These are phyloP conservation scores for Paramicrosporidium saccamoebae DNA, from an alignment of 371 early-diverging fungal species.

Conservation along the genomic window DNA sequence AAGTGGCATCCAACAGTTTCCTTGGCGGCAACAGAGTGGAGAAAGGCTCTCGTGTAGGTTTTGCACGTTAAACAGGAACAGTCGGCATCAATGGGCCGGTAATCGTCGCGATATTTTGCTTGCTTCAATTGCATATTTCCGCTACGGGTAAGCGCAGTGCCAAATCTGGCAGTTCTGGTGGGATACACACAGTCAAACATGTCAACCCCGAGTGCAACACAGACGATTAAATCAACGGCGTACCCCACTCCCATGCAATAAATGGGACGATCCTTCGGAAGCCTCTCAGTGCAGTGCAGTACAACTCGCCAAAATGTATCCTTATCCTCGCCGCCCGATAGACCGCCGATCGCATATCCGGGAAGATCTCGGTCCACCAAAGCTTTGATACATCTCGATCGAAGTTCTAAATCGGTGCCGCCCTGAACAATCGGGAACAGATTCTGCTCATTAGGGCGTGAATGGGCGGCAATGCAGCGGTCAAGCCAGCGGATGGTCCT, in stretches of 20 bases:
- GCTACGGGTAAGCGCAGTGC: slow-evolving; percentile 44
- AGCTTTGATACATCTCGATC: slow-evolving; percentile 40
- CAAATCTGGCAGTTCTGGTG: slow-evolving; percentile 81
- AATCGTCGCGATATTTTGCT: slow-evolving; percentile 19
- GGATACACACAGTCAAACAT: slow-evolving; percentile 95
- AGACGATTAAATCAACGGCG: slow-evolving; percentile 70
- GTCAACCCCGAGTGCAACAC: slow-evolving; percentile 70
- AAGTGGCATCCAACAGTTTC: slow-evolving; percentile 75
- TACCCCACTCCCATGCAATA: slow-evolving; percentile 96
- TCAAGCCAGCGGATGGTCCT: slow-evolving; percentile 82
- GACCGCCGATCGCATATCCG: slow-evolving; percentile 80
- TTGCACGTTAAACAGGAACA: slow-evolving; percentile 63
- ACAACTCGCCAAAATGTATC: slow-evolving; percentile 68
- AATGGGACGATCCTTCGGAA: slow-evolving; percentile 53
- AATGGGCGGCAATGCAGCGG: slow-evolving; percentile 50
- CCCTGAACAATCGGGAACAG: slow-evolving; percentile 89
- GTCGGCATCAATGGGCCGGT: slow-evolving; percentile 34
- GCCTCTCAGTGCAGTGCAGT: slow-evolving; percentile 33
- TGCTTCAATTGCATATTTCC: slow-evolving; percentile 34
- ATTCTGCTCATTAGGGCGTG: slow-evolving; percentile 33
- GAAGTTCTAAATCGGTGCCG: slow-evolving; percentile 34
- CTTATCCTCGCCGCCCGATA: slow-evolving; percentile 83
- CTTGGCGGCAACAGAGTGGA: slow-evolving; percentile 29
- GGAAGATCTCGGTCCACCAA: slow-evolving; percentile 58
- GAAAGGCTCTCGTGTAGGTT: slow-evolving; percentile 38